Conservation (phyloP, 768 basidiomycete genomes). For the Psilocybe azurescens region DNA sequence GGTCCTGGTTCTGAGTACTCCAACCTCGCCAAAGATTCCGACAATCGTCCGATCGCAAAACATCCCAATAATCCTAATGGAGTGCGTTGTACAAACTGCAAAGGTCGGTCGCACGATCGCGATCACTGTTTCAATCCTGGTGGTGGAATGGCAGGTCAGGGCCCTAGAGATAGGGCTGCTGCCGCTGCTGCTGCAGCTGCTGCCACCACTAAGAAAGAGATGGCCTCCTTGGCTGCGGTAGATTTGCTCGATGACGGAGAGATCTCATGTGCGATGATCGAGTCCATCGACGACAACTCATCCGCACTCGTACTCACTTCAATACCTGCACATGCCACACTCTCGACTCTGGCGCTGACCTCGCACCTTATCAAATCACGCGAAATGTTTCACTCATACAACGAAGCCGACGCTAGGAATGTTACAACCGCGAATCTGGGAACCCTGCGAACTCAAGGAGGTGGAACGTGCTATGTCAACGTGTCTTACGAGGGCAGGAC, state of each 20-base stretch:
- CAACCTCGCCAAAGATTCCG: not conserved
- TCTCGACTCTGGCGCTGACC: not conserved
- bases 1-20: not conserved
- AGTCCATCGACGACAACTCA: not conserved
- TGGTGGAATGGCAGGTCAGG: not conserved
- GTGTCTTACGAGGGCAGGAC: not conserved
- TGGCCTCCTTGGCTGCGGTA: not conserved
- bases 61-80: not conserved
- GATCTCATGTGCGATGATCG: not conserved
- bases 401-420: not conserved
- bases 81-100: not conserved
- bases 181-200: too few species aligned
- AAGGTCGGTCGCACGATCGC: not conserved
- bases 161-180: not conserved
- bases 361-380: not conserved
- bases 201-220: not conserved
- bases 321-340: not conserved
- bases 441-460: not conserved
- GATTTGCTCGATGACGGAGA: not conserved
- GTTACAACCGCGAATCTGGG: not conserved
- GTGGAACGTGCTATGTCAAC: not conserved
- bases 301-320: not conserved
- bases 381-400: not conserved
- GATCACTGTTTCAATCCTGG: not conserved
- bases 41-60: not conserved